Conservation (phyloP, 2,329 filamentous ascomycete species). For the Aspergillus costaricaensis region DNA sequence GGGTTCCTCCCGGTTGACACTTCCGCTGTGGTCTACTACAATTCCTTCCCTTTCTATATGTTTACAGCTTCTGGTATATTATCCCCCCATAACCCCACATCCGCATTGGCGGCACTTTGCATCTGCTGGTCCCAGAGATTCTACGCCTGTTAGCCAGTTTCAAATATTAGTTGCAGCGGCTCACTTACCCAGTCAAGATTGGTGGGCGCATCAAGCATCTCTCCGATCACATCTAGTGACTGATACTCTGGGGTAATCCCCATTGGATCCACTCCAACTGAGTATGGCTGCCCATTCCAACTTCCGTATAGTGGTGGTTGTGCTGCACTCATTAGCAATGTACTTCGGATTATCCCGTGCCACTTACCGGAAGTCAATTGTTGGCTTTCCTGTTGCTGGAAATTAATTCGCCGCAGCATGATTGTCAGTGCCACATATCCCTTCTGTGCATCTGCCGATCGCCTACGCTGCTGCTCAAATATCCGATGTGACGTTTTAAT, state of each 20-base stretch:
- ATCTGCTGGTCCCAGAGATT: slow-evolving; percentile 29
- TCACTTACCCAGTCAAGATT: slow-evolving; percentile 38
- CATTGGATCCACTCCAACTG: slow-evolving; percentile 5
- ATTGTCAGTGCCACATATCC: slow-evolving; percentile 30
- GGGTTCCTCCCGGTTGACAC: neutral
- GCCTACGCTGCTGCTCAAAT: slow-evolving; percentile 25
- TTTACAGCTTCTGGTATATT: neutral
- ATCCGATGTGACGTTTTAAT: slow-evolving; percentile 32
- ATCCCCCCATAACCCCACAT: slow-evolving; percentile 8
- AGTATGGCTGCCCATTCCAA: slow-evolving; percentile 11
- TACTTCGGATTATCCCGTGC: neutral
- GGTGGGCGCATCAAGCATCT: slow-evolving; percentile 36
- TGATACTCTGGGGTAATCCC: slow-evolving; percentile 9
- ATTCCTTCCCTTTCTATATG: neutral
- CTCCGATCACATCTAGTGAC: slow-evolving; percentile 33
- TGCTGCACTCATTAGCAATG: slow-evolving; percentile 1
- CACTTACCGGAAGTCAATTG: neutral
- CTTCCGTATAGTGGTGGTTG: slow-evolving; percentile 20
- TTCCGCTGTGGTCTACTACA: neutral
- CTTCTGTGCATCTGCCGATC: slow-evolving; percentile 32
- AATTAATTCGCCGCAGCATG: slow-evolving; percentile 31
- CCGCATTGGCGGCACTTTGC: slow-evolving; percentile 3
- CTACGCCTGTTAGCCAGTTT: slow-evolving; percentile 17
- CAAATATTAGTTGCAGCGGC: neutral
- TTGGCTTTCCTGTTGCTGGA: neutral